Conservation (phyloP, 257 asterid species). For the Nicotiana knightiana region DNA sequence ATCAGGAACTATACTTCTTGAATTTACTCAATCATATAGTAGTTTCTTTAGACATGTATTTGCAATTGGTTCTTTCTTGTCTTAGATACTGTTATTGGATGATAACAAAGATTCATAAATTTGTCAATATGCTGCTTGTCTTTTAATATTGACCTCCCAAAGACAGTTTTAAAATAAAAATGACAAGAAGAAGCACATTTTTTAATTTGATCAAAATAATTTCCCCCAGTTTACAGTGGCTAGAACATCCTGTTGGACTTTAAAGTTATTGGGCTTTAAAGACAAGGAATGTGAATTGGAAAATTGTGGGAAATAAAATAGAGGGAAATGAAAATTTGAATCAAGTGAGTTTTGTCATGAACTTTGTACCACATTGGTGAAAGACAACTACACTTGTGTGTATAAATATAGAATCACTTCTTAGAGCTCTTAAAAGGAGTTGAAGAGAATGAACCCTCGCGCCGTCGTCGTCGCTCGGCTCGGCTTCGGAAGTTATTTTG, state of each 20-base stretch:
- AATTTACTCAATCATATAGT: constrained; percentile 3
- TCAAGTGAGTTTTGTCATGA: no score
- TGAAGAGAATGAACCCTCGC: no score
- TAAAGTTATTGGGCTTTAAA: no score
- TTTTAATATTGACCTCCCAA: constrained; percentile 10
- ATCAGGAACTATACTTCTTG: not conserved
- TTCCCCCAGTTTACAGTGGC: not conserved
- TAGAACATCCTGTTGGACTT: not conserved
- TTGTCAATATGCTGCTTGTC: constrained; percentile 39
- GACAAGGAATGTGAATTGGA: no score
- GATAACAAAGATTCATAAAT: constrained; percentile 33
- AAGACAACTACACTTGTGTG: no score
- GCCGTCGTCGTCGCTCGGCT: no score
- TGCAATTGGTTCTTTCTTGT: constrained; percentile 12
- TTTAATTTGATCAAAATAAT: not conserved
- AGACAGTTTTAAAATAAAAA: not conserved
- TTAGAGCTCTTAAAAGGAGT: no score
- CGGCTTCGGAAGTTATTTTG: no score
- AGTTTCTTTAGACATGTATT: not conserved
- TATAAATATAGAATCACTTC: no score
- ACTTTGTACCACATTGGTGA: no score
- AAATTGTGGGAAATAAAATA: no score
- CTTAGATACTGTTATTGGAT: constrained; percentile 7
- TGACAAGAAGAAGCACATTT: not conserved
- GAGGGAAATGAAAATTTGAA: no score